phyloP scores from a whole-genome alignment of 2,329 filamentous ascomycete species.

The Amauroascus verrucosus region DNA sequence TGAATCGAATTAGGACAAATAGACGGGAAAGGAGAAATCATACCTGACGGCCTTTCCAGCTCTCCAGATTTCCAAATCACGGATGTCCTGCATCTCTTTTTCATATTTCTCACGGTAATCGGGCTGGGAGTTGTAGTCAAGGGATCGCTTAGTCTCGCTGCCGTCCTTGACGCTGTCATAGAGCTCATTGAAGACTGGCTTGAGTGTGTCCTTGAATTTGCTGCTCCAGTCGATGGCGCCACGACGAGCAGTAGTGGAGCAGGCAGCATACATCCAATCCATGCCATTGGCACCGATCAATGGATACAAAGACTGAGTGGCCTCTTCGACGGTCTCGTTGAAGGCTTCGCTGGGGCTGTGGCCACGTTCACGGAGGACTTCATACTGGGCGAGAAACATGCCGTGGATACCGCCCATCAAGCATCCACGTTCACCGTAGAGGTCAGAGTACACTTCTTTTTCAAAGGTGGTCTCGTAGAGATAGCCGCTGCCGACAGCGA shows the following conservation, averaged over 20 bases:
- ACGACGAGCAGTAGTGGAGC: slow-evolving; percentile 95
- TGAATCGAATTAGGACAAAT: neutral
- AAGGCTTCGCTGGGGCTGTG: slow-evolving; percentile 97
- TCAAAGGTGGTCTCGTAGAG: slow-evolving; percentile 99
- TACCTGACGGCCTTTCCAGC: slow-evolving; percentile 94
- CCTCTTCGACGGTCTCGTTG: slow-evolving; percentile 99
- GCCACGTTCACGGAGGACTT: slow-evolving; percentile 97
- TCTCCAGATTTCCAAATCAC: slow-evolving; percentile 96
- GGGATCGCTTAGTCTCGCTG: slow-evolving; percentile 86
- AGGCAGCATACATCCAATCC: slow-evolving; percentile 99
- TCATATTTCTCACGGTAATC: slow-evolving; percentile 98
- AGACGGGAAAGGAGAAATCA: slow-evolving; percentile 23
- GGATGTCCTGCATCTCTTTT: slow-evolving; percentile 97
- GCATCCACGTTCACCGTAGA: slow-evolving; percentile 99
- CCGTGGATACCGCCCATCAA: slow-evolving; percentile 99
- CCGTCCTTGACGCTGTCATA: slow-evolving; percentile 89
- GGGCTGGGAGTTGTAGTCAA: slow-evolving; percentile 91
- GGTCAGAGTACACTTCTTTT: slow-evolving; percentile 99
- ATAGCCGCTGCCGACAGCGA: slow-evolving; percentile 94
- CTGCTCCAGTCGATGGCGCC: slow-evolving; percentile 98
- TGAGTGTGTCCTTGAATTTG: slow-evolving; percentile 94
- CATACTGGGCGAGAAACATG: slow-evolving; percentile 99
- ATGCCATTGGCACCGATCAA: slow-evolving; percentile 95
- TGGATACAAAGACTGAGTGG: slow-evolving; percentile 94
- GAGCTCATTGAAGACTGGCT: slow-evolving; percentile 96